Conservation (phyloP, 495 filamentous ascomycete species). For the Podospora sp. region DNA sequence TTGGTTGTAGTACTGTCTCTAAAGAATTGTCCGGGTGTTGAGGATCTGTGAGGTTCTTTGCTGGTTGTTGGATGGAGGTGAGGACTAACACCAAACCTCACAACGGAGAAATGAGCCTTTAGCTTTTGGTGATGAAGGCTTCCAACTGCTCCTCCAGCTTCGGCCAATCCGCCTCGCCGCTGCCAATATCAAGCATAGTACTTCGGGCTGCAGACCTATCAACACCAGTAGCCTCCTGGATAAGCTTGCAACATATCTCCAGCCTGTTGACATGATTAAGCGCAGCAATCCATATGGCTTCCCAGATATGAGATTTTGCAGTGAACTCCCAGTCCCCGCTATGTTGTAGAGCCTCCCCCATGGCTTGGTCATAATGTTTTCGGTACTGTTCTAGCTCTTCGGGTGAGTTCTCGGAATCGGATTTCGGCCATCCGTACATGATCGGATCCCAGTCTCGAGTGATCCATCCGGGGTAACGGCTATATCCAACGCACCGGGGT, state of each 20-base stretch:
- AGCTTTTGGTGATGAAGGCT: neutral
- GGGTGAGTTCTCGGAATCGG: conserved; percentile 22
- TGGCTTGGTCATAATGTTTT: conserved; percentile 20
- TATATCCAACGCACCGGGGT: conserved; percentile 36
- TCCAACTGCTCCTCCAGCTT: conserved; percentile 1
- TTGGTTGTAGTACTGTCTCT: too few relatives aligned
- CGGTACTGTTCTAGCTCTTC: conserved; percentile 20
- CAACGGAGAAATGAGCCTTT: neutral
- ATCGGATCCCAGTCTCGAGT: conserved; percentile 42
- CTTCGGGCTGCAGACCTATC: neutral
- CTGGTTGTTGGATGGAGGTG: too few relatives aligned
- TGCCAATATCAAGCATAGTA: neutral
- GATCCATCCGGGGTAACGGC: conserved; percentile 41
- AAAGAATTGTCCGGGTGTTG: too few relatives aligned
- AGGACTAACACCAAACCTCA: neutral
- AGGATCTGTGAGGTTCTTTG: too few relatives aligned
- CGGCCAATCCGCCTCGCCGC: neutral
- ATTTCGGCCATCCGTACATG: conserved; percentile 32
- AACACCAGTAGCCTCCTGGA: neutral
- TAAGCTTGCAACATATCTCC: conserved; percentile 14
- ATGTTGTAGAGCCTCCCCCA: conserved; percentile 20
- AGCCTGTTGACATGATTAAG: conserved; percentile 7
- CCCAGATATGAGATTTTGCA: conserved; percentile 13
- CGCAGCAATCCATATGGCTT: conserved; percentile 30
- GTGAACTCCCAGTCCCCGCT: conserved; percentile 29